phyloP scores from a whole-genome alignment of 306 rosid species.

The Malus orientalis region DNA sequence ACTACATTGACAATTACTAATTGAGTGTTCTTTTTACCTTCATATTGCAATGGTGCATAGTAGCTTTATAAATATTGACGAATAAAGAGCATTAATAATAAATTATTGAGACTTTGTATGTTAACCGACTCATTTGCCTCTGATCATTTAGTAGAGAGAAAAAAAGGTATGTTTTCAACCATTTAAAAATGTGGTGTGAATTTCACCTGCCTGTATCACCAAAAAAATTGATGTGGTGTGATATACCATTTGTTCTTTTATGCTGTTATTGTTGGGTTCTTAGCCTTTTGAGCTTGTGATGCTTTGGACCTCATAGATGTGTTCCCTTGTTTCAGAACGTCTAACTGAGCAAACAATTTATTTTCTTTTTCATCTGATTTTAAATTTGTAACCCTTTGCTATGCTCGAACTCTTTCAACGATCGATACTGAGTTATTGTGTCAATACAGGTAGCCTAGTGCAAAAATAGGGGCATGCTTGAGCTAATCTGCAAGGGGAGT shows the following conservation, averaged over 20 bases:
- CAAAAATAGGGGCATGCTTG: not conserved
- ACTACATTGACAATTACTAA: not conserved
- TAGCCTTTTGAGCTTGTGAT: not conserved
- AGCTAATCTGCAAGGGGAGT: slow-evolving; percentile 10
- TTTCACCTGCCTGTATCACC: not conserved
- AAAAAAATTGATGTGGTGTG: not conserved
- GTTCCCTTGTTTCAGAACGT: not conserved
- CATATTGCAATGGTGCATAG: not conserved
- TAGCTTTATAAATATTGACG: not conserved
- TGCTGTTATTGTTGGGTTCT: not conserved
- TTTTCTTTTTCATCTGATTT: not conserved
- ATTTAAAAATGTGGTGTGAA: not conserved
- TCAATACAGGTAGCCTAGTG: slow-evolving; percentile 26
- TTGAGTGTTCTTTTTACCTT: not conserved
- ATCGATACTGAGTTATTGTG: slow-evolving; percentile 6
- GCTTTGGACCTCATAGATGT: not conserved
- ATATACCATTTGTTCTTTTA: not conserved
- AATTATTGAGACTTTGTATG: not conserved
- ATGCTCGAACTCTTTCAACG: not conserved
- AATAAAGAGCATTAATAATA: not conserved
- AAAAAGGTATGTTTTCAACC: no score
- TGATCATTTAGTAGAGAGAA: no score
- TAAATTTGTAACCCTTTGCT: not conserved
- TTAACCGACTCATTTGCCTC: no score
- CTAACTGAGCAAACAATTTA: not conserved